phyloP scores from a whole-genome alignment of 257 asterid species.

The Cinchona pubescens region DNA sequence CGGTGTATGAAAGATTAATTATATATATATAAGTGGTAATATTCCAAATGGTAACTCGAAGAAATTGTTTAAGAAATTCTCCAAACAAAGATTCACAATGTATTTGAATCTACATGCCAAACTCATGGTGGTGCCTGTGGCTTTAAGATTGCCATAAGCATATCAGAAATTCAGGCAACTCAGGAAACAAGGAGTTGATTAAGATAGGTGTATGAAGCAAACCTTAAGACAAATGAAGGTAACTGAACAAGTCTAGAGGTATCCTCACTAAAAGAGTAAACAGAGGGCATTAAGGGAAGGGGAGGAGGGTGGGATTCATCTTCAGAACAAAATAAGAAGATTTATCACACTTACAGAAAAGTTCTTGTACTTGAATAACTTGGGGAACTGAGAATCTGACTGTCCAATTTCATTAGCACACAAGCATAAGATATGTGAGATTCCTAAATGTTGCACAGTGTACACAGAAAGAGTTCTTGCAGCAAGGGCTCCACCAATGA shows the following conservation, averaged over 20 bases:
- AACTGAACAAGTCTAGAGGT: not conserved
- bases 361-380: conserved; percentile 71
- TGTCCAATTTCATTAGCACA: conserved; percentile 98
- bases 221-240: too few species aligned
- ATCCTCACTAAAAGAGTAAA: not conserved
- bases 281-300: too few species aligned
- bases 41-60: too few species aligned
- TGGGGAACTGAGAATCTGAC: conserved; percentile 90
- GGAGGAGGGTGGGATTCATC: not conserved
- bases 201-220: not conserved
- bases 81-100: not conserved
- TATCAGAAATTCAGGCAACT: not conserved
- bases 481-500: conserved; percentile 93
- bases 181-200: not conserved
- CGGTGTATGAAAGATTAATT: too few species aligned
- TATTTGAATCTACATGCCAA: not conserved
- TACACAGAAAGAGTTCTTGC: conserved; percentile 91
- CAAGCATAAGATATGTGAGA: conserved; percentile 83
- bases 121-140: not conserved
- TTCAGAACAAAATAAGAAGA: not conserved
- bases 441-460: conserved; percentile 85
- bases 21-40: too few species aligned
- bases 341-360: conserved; percentile 68
- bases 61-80: too few species aligned
- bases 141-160: not conserved